A percentile compares a stretch with the other conserved stretches of the same genome.
phyloP scores from a whole-genome alignment of 2,329 filamentous ascomycete species.

The Fusarium succisae region DNA sequence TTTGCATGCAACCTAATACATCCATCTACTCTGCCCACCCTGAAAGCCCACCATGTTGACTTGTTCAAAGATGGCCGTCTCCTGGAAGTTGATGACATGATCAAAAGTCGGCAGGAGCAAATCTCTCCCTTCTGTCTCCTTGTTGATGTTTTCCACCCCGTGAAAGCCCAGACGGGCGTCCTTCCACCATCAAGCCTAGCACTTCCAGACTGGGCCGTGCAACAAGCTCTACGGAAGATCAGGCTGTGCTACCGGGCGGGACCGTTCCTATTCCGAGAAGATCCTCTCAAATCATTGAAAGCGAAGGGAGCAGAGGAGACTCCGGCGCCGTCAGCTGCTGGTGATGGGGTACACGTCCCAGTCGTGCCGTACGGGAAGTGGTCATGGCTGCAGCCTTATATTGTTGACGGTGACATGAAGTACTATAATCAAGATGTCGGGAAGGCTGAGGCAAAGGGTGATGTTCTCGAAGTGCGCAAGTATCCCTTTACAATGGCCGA shows the following conservation, averaged over 20 bases:
- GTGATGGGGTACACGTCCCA: not conserved
- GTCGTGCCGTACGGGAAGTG: not conserved
- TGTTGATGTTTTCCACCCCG: not conserved
- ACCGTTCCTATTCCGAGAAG: not conserved
- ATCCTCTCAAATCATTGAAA: not conserved
- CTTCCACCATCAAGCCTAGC: not conserved
- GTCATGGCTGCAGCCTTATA: not conserved
- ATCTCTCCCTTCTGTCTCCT: not conserved
- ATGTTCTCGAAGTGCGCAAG: not conserved
- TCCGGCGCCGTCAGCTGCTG: not conserved
- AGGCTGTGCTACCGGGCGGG: not conserved
- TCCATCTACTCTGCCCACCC: not conserved
- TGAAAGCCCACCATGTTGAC: not conserved
- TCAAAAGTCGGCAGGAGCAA: not conserved
- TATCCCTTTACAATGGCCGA: not conserved
- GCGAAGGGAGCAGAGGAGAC: accelerated
- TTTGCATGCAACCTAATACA: not conserved
- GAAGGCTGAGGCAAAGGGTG: not conserved
- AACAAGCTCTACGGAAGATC: not conserved
- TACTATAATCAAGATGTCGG: accelerated
- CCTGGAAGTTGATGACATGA: not conserved
- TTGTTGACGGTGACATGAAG: not conserved
- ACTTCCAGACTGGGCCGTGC: not conserved
- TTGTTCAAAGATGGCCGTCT: accelerated
- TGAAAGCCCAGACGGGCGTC: not conserved